Evolutionary conservation across 139 green algal species (phyloP), one percentile per base, ranked within the genome.

Genomic region (Closterium sp.): DNA sequence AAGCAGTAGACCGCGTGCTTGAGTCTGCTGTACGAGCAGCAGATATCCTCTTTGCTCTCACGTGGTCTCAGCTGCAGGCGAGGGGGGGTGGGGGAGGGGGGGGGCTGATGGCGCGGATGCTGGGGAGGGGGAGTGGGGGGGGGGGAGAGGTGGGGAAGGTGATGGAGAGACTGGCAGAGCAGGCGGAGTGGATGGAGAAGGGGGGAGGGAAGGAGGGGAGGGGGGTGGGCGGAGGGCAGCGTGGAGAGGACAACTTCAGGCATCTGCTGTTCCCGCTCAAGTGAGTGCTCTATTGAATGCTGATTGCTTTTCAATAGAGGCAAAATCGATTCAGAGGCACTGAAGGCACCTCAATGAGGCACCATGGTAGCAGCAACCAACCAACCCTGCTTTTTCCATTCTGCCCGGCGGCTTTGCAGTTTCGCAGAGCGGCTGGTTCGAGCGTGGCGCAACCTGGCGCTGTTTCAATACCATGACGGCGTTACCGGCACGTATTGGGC

Each of bases 391-490:
- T n/a, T n/a, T n/a, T n/a, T n/a, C n/a, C n/a, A n/a, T n/a, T n/a
- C n/a, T n/a, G n/a, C n/a, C n/a, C n/a, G n/a, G n/a, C n/a, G n/a
- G n/a, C n/a, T n/a, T n/a, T n/a, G n/a, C n/a, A n/a, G n/a, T n/a
- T n/a, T n/a, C n/a, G n/a, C n/a, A n/a, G n/a, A n/a, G n/a, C n/a
- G n/a, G n/a, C n/a, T n/a, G n/a, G n/a, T n/a, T n/a, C n/a, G n/a
- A n/a, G n/a, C n/a, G n/a, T n/a, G n/a, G n/a, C n/a, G n/a, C n/a
- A n/a, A n/a, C n/a, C n/a, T n/a, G n/a, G n/a, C n/a, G n/a, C n/a
- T n/a, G n/a, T n/a, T n/a, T n/a, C n/a, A 94, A 45, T 89, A 94
- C 62, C 92, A 94, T 85, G 92, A 94, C 45, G 92, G 85, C n/a
- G 11, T 94, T 3, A 94, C n/a, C n/a, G 32, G 32, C 32, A 38